Evolutionary conservation across 257 asterid genomes (phyloP).

Genomic region (Paraleonurus japonicus): DNA sequence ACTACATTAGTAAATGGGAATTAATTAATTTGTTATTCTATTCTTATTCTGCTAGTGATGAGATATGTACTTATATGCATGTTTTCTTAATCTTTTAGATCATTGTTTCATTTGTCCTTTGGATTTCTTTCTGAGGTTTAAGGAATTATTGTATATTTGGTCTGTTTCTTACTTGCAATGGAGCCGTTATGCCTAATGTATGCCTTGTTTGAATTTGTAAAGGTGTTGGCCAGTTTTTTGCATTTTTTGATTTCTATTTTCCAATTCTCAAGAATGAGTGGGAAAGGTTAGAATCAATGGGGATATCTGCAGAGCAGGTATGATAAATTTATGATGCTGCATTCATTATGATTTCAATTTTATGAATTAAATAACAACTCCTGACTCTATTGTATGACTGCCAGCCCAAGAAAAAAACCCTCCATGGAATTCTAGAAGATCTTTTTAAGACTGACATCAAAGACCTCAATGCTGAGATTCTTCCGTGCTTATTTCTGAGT

Average conservation of each 20-base stretch:
- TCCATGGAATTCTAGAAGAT: conserved; percentile 50
- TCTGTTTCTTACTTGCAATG: background rate
- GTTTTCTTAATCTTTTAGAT: background rate
- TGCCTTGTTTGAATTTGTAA: conserved; percentile 22
- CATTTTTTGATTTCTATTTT: conserved; percentile 49
- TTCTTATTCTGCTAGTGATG: background rate
- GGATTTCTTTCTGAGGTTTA: conserved; percentile 7
- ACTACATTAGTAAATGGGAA: background rate
- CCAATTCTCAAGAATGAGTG: conserved; percentile 67
- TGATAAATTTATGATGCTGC: conserved; percentile 1
- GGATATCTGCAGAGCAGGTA: conserved; percentile 53
- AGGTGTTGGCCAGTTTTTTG: conserved; percentile 46
- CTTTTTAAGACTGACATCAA: conserved; percentile 38
- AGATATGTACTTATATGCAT: background rate
- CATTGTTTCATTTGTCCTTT: conserved; percentile 12
- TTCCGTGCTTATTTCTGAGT: conserved; percentile 59
- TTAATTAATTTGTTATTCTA: background rate
- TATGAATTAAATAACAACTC: conserved; percentile 4
- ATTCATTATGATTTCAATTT: conserved; percentile 7
- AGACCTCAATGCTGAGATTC: conserved; percentile 59
- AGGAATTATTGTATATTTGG: background rate
- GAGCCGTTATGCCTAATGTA: background rate
- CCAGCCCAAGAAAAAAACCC: conserved; percentile 47
- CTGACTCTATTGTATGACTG: conserved; percentile 24
- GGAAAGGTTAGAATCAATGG: conserved; percentile 54